phyloP scores from a whole-genome alignment of 768 basidiomycete genomes.

The Tephrocybe sp. region DNA sequence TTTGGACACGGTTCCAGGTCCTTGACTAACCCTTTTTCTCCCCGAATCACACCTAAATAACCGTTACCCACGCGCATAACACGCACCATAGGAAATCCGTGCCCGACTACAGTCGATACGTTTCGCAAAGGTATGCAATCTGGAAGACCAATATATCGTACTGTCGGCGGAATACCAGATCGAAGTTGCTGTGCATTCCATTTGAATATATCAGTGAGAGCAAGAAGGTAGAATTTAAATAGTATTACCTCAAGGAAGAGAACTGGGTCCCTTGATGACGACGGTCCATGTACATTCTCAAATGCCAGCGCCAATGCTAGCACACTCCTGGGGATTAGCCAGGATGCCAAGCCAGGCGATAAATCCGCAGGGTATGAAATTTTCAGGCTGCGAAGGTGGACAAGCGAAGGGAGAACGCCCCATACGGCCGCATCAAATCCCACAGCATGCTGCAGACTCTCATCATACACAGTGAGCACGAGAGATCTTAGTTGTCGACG shows the following conservation, averaged over 20 bases:
- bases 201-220: background rate
- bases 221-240: background rate
- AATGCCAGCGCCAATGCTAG: conserved; percentile 45
- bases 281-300: conserved; percentile 29
- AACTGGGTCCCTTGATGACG: conserved; percentile 33
- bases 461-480: conserved; percentile 45
- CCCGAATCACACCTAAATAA: conserved; percentile 48
- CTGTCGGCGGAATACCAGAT: conserved; percentile 47
- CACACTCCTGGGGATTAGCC: conserved; percentile 61
- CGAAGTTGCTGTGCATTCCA: conserved; percentile 48
- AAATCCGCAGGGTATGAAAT: conserved; percentile 67
- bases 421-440: conserved; percentile 71
- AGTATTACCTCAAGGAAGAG: conserved; percentile 39
- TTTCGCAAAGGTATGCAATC: conserved; percentile 40
- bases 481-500: conserved; percentile 51
- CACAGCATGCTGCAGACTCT: conserved; percentile 41
- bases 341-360: conserved; percentile 59
- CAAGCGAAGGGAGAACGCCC: conserved; percentile 65
- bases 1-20: conserved; percentile 58
- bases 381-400: conserved; percentile 47
- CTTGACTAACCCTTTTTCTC: conserved; percentile 26
- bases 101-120: conserved; percentile 44
- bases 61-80: conserved; percentile 51
- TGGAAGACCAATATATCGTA: conserved; percentile 56
- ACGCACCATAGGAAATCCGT: conserved; percentile 60